Conservation (phyloP, 2,329 filamentous ascomycete species). For the Aureobasidium leucospermi region DNA sequence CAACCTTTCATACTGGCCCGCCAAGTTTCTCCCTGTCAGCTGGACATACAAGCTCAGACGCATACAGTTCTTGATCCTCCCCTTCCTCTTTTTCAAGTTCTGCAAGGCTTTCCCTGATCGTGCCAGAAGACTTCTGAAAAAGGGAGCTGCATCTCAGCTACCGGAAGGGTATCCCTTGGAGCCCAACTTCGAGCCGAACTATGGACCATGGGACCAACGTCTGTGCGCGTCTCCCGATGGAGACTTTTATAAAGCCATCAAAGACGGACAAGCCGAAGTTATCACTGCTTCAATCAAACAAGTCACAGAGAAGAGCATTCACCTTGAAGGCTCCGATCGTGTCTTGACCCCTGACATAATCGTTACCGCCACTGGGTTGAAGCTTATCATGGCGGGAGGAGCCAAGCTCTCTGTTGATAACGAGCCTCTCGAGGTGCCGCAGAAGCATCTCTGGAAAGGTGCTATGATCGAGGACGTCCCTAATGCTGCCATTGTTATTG, state of each 20-base stretch:
- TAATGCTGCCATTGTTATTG: conserved; percentile 52
- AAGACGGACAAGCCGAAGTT: conserved; percentile 45
- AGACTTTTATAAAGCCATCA: conserved; percentile 50
- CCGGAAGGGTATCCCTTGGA: conserved; percentile 38
- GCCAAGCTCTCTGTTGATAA: conserved; percentile 48
- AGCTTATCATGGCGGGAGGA: conserved; percentile 48
- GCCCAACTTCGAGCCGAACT: conserved; percentile 40
- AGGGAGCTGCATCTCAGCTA: conserved; percentile 38
- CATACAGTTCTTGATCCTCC: conserved; percentile 29
- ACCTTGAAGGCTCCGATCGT: conserved; percentile 36
- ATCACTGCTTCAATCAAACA: conserved; percentile 48
- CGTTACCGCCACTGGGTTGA: conserved; percentile 58
- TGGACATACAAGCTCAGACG: conserved; percentile 27
- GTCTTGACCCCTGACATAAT: conserved; percentile 54
- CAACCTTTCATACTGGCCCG: conserved; percentile 26
- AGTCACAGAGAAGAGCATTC: conserved; percentile 43
- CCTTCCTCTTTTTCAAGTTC: conserved; percentile 28
- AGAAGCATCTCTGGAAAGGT: conserved; percentile 53
- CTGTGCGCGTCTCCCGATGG: conserved; percentile 61
- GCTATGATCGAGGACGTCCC: conserved; percentile 57
- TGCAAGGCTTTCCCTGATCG: conserved; percentile 26
- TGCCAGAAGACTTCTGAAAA: conserved; percentile 31
- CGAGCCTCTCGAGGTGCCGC: conserved; percentile 34
- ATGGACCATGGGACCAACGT: conserved; percentile 60
- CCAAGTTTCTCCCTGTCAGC: conserved; percentile 28